phyloP scores from a whole-genome alignment of 2,329 filamentous ascomycete genomes.

The Bipolaris zeicola region DNA sequence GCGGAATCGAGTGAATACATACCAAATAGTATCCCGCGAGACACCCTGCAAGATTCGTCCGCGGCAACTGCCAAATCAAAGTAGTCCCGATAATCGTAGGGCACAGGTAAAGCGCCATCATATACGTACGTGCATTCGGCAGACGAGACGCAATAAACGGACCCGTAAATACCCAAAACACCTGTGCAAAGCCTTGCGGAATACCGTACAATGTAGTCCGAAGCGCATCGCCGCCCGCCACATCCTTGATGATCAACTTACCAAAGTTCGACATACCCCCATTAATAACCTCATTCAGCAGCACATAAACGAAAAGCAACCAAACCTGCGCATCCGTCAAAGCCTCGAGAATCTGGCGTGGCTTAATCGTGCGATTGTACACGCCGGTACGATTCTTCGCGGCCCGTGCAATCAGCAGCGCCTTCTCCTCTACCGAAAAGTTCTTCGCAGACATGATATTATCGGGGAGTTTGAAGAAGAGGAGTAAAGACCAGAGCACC shows the following conservation, averaged over 20 bases:
- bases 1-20: not conserved
- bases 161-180: slow-evolving; percentile 60
- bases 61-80: slow-evolving; percentile 58
- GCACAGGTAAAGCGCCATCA: slow-evolving; percentile 59
- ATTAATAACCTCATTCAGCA: slow-evolving; percentile 61
- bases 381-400: slow-evolving; percentile 49
- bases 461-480: slow-evolving; percentile 50
- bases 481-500: slow-evolving; percentile 52
- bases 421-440: slow-evolving; percentile 54
- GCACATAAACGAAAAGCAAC: slow-evolving; percentile 53
- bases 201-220: slow-evolving; percentile 60
- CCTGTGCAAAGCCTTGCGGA: slow-evolving; percentile 60
- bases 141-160: slow-evolving; percentile 59
- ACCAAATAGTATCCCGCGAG: slow-evolving; percentile 60
- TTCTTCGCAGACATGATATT: slow-evolving; percentile 51
- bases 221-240: slow-evolving; percentile 50
- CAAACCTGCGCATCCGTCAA: slow-evolving; percentile 54
- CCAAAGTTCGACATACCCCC: slow-evolving; percentile 62
- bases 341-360: slow-evolving; percentile 56
- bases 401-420: slow-evolving; percentile 50
- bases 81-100: slow-evolving; percentile 58
- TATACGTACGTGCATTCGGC: slow-evolving; percentile 57
- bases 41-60: slow-evolving; percentile 53
- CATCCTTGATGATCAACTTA: slow-evolving; percentile 61
- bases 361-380: slow-evolving; percentile 56